Evolutionary conservation across 352 stramenopile species (phyloP), one percentile per base, ranked within the genome.

Genomic region (Phytopythium ostracodes): DNA sequence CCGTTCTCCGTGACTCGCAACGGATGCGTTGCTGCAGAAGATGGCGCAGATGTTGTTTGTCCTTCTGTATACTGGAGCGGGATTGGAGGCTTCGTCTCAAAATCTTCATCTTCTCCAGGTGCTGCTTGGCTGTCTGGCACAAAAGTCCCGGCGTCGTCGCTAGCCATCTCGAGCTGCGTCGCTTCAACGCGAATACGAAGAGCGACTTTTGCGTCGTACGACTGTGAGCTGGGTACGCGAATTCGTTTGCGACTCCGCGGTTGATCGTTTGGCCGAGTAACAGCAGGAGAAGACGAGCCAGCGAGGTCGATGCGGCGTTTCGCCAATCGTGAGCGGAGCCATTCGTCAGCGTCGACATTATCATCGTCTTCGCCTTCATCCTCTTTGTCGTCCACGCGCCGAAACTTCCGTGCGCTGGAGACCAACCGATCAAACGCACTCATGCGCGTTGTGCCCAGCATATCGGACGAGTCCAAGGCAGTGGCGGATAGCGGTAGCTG

Each of bases 21-120:
- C 6, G 4, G 2, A 9, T 57, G 20, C 12, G 22, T 36, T 33
- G 31, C 33, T 27, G 52, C 12, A 3, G 15, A 31, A 7, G 36
- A 14, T n/a, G n/a, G n/a, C 12, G 24, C 22, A 9, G 24, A 20
- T 4, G 12, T 4, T 18, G 38, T 25, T 5, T 0, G 18, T 24
- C 5, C 1, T 50, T 29, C 4, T 31, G 33, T 3, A 40, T n/a
- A 38, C 38, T 17, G 55, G 27, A 76, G 24, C 0, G 72, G 70
- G 1, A 57, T 36, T 6, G 70, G 62, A 20, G 72, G 62, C 38
- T 80, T 80, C 64, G 71, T 76, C 42, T 84, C 75, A 18, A 81
- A 73, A 6, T 82, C 75, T 50, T 79, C 70, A n/a, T 73, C 62
- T 29, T 68, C 62, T 14, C 18, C 25, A 20, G 47, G 7, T 15